Conservation (phyloP, 164 flowering plant genomes). For the Cinnamomum micranthum region DNA sequence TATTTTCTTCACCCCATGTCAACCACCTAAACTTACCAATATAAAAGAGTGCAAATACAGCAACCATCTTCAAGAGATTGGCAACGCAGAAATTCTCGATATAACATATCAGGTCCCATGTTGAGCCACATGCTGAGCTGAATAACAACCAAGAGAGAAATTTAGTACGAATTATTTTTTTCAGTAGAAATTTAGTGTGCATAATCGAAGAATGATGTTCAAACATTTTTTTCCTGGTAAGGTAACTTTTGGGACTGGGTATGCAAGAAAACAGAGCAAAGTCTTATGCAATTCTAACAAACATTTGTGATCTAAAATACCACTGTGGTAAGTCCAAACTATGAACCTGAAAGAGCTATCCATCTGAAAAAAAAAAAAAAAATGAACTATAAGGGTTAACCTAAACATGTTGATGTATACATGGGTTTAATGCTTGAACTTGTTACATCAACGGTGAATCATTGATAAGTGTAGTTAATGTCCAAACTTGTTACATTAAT, state of each 20-base stretch:
- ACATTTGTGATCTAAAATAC: neutral
- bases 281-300: neutral
- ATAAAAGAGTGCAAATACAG: slow-evolving; percentile 35
- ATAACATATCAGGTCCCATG: slow-evolving; percentile 61
- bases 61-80: slow-evolving; percentile 40
- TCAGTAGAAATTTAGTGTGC: neutral
- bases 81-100: slow-evolving; percentile 52
- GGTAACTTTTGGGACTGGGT: neutral
- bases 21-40: slow-evolving; percentile 30
- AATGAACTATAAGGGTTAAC: too few species aligned
- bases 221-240: neutral
- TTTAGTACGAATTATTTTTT: neutral
- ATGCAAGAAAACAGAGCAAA: neutral
- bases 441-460: too few species aligned
- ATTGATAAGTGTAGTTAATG: too few species aligned
- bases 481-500: too few species aligned
- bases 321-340: neutral
- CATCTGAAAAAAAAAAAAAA: too few species aligned
- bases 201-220: neutral
- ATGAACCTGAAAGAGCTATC: neutral
- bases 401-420: too few species aligned
- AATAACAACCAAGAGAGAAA: slow-evolving; percentile 5
- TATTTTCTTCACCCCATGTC: neutral
- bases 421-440: too few species aligned
- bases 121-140: slow-evolving; percentile 40